These are phyloP conservation scores for Lepidium aucheri DNA, from an alignment of 345 rosid genomes.

Conservation along the genomic window DNA sequence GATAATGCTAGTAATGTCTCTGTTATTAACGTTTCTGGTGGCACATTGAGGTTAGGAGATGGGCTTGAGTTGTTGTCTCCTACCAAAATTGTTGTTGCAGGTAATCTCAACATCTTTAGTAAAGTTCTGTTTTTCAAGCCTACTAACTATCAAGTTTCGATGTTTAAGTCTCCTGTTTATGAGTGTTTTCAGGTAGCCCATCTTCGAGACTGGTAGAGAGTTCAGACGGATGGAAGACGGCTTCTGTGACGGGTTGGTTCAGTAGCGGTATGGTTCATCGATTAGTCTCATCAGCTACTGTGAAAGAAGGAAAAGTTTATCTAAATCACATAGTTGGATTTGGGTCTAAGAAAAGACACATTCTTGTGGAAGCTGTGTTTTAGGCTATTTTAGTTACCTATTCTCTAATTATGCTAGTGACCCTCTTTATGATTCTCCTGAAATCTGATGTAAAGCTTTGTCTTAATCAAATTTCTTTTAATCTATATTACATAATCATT, in stretches of 20 bases:
- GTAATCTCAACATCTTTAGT: not conserved
- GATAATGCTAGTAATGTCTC: conserved; percentile 25
- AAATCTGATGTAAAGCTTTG: conserved; percentile 12
- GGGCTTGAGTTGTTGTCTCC: conserved; percentile 65
- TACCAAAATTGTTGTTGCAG: conserved; percentile 71
- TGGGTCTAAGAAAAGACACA: conserved; percentile 78
- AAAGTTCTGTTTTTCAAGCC: not conserved
- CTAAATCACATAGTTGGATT: conserved; percentile 66
- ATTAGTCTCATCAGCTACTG: conserved; percentile 69
- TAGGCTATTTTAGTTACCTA: conserved; percentile 4
- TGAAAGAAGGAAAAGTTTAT: conserved; percentile 75
- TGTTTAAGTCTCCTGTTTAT: not conserved
- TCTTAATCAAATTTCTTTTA: not conserved
- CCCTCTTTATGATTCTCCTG: not conserved
- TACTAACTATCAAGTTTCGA: not conserved
- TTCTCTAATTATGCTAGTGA: not conserved
- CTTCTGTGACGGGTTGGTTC: conserved; percentile 51
- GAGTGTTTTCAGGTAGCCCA: conserved; percentile 41
- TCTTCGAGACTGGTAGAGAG: conserved; percentile 69
- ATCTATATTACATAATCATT: conserved; percentile 2
- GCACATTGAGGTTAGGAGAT: conserved; percentile 57
- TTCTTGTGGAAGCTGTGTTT: conserved; percentile 70
- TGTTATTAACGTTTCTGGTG: conserved; percentile 46
- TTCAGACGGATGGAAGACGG: conserved; percentile 77
- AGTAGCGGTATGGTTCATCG: conserved; percentile 60